Base-by-base conservation (phyloP, 352 stramenopile species). In the Plasmopara viticola region DNA sequence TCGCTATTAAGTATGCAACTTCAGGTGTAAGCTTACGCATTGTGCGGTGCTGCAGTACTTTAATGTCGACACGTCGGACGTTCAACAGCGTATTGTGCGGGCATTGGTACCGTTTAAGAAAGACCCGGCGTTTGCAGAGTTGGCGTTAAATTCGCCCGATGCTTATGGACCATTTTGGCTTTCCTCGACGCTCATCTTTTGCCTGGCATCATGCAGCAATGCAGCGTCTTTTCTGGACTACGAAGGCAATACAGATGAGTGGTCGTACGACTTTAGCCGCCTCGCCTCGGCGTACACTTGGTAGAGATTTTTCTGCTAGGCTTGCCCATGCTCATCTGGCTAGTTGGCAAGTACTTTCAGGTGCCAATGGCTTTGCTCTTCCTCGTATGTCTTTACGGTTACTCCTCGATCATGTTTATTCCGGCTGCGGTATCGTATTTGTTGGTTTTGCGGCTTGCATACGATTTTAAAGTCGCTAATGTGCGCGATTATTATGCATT, bases 101-200 rank as follows among this genome's bases (percentile, higher is more conserved):
- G 79, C 81, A 1, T 50, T 94, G 9, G 54, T 94, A 39, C 84
- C 84, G 28, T 90, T 94, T 55, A 94, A 90, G 72, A 88, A 90
- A 58, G 73, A 87, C 20, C 84, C 84, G 17, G 72, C 68, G 17
- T 94, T 94, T 44, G 72, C 70, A n/a, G 84, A 92, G 59, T 54
- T 94, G 14, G 71, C 80, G 15, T 52, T 72, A 6, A 46, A 60
- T 25, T 53, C 71, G 13, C 84, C 84, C 0, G 84, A 94, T 53
- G 84, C 84, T 9, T 94, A 94, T 51, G 84, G 84, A 0, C 84
- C 84, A 7, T 80, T 90, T 39, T 94, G 84, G 84, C 70, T 94
- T 8, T 90, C 81, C 18, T 78, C 78, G 34, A 94, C 84, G 44
- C 74, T 94, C 30, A 78, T 94, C n/a, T 94, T 94, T 59, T 87